Conservation (phyloP, 1,139 yeast genomes). For the Magnusiomyces tetraspermus region DNA sequence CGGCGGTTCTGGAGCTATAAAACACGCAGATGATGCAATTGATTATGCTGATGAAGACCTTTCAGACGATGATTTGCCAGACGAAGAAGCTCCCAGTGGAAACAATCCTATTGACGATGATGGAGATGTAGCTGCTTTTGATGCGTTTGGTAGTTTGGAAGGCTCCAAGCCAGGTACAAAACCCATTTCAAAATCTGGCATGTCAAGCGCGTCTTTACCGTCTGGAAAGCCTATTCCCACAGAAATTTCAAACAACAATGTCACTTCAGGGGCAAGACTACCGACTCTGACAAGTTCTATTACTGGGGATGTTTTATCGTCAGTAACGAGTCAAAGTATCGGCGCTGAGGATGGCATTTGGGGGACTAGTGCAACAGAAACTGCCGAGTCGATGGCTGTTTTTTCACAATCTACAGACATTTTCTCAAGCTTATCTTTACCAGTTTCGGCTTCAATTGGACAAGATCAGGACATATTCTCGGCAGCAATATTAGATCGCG, state of each 20-base stretch:
- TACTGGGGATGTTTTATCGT: background rate
- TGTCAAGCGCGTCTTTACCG: slow-evolving; percentile 17
- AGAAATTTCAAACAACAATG: too few species aligned
- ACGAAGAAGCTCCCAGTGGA: slow-evolving; percentile 32
- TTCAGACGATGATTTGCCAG: slow-evolving; percentile 68
- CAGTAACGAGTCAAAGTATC: background rate
- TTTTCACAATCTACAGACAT: background rate
- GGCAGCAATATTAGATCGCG: slow-evolving; percentile 1
- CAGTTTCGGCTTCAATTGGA: slow-evolving; percentile 1
- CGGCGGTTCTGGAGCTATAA: slow-evolving; percentile 32
- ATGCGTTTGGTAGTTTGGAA: background rate
- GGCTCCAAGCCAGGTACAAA: background rate
- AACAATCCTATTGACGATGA: slow-evolving; percentile 23
- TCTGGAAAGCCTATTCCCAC: background rate
- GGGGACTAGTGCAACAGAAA: background rate
- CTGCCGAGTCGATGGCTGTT: background rate
- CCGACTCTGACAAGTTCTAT: background rate
- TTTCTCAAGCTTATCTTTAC: slow-evolving; percentile 1
- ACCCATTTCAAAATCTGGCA: too few species aligned
- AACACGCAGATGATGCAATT: slow-evolving; percentile 87
- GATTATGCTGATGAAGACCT: slow-evolving; percentile 92
- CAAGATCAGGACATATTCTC: slow-evolving; percentile 1
- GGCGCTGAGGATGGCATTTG: background rate
- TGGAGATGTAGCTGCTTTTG: slow-evolving; percentile 21
- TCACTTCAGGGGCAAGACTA: too few species aligned